Percentiles rank a stretch among this genome's conserved stretches.
These are phyloP conservation scores for Gynostemma pentaphyllum DNA, from an alignment of 306 rosid species.

Conservation along the genomic window DNA sequence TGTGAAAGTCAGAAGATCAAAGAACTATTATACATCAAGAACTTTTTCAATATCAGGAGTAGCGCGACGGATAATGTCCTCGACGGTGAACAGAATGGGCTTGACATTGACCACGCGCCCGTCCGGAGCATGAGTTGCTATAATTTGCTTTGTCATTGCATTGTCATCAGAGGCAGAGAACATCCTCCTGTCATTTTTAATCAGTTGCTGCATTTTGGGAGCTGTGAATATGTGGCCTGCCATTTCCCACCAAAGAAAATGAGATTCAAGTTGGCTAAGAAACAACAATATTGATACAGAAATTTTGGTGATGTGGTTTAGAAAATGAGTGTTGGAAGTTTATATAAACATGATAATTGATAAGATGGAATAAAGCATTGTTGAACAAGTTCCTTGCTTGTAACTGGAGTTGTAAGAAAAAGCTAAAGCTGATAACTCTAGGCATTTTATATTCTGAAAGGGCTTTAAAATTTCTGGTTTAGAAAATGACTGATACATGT, in stretches of 20 bases:
- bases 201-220: conserved; percentile 13
- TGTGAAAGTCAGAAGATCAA: neutral
- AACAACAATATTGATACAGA: neutral
- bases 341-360: conserved; percentile 26
- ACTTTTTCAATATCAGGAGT: conserved; percentile 28
- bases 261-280: neutral
- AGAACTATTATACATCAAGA: conserved; percentile 21
- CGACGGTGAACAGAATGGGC: conserved; percentile 40
- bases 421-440: conserved; percentile 33
- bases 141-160: conserved; percentile 57
- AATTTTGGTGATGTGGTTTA: conserved; percentile 13
- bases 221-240: conserved; percentile 13
- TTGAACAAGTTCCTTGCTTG: conserved; percentile 84
- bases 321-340: neutral
- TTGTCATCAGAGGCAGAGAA: conserved; percentile 48
- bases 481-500: too few species aligned
- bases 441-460: neutral
- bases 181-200: conserved; percentile 33
- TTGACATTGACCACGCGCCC: conserved; percentile 50
- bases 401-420: conserved; percentile 26
- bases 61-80: conserved; percentile 38
- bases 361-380: conserved; percentile 47
- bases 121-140: conserved; percentile 58
- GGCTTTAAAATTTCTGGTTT: neutral
- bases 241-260: conserved; percentile 14